Conservation (phyloP, 257 asterid genomes). For the Cruciata laevipes region DNA sequence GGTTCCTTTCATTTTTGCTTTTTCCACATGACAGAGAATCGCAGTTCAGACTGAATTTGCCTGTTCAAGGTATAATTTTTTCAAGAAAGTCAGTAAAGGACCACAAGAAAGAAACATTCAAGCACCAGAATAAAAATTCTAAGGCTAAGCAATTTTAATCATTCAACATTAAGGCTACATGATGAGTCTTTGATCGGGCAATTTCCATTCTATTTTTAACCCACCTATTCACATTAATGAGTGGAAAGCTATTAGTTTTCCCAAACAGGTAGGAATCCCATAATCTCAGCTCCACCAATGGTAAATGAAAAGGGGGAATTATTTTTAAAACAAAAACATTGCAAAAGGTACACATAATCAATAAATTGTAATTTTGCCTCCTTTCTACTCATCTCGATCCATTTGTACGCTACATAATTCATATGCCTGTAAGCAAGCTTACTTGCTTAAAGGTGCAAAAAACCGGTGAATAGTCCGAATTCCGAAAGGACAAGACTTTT, state of each 20-base stretch:
- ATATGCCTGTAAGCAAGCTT: background rate
- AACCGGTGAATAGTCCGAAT: background rate
- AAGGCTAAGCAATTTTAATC: background rate
- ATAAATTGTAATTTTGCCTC: background rate
- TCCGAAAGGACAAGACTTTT: background rate
- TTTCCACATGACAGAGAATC: slow-evolving; percentile 40
- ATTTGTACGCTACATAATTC: background rate
- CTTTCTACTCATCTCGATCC: background rate
- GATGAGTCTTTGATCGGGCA: background rate
- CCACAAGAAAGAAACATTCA: background rate
- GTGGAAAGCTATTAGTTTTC: background rate
- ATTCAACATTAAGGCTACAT: background rate
- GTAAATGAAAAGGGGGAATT: background rate
- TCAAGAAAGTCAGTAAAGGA: background rate
- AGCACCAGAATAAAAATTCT: background rate
- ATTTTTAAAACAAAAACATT: too few relatives aligned
- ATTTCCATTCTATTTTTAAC: background rate
- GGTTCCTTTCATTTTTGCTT: slow-evolving; percentile 32
- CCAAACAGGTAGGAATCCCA: background rate
- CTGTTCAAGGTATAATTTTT: slow-evolving; percentile 23
- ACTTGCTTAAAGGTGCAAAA: background rate
- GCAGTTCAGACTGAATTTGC: slow-evolving; percentile 48
- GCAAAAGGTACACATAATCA: background rate
- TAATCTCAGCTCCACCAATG: background rate
- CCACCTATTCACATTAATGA: background rate